Percentiles rank a stretch among this genome's conserved stretches.
Evolutionary conservation across 108 stramenopile species (phyloP).

Genomic region (Nitzschia sp.): DNA sequence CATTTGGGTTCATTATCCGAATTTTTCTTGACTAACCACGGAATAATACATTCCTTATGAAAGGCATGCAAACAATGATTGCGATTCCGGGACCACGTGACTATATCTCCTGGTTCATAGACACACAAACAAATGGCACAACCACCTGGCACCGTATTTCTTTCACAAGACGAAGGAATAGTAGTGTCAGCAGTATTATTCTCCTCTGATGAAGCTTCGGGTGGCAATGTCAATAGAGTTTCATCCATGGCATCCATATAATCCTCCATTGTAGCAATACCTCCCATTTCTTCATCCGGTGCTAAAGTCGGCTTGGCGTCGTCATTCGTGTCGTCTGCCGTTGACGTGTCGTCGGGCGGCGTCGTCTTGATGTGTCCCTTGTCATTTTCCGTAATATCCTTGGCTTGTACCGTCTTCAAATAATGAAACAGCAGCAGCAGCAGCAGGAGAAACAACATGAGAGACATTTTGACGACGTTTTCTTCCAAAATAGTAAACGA

Average conservation of each 20-base stretch:
- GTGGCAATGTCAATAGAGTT: slow-evolving; percentile 1
- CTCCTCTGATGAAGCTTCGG: background rate
- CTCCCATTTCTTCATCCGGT: slow-evolving; percentile 15
- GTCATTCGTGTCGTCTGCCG: background rate
- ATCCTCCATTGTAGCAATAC: background rate
- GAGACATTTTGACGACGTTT: background rate
- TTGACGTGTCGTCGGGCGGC: no score
- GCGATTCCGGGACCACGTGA: slow-evolving; percentile 36
- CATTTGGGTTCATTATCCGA: slow-evolving; percentile 50
- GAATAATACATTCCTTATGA: slow-evolving; percentile 86
- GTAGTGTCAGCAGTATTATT: background rate
- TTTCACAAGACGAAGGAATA: no score
- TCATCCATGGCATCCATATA: slow-evolving; percentile 9
- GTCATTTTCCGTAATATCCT: slow-evolving; percentile 12
- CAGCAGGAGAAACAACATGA: background rate
- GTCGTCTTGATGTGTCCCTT: no score
- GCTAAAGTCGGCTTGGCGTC: background rate
- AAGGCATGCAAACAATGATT: slow-evolving; percentile 79
- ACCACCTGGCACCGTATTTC: slow-evolving; percentile 35
- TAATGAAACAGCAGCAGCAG: background rate
- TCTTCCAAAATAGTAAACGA: background rate
- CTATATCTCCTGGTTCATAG: slow-evolving; percentile 46
- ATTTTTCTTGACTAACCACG: slow-evolving; percentile 77
- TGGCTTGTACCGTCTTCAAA: slow-evolving; percentile 4
- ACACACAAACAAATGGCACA: slow-evolving; percentile 62